Conservation (phyloP, 441 rosid species). For the Erodium trifolium region DNA sequence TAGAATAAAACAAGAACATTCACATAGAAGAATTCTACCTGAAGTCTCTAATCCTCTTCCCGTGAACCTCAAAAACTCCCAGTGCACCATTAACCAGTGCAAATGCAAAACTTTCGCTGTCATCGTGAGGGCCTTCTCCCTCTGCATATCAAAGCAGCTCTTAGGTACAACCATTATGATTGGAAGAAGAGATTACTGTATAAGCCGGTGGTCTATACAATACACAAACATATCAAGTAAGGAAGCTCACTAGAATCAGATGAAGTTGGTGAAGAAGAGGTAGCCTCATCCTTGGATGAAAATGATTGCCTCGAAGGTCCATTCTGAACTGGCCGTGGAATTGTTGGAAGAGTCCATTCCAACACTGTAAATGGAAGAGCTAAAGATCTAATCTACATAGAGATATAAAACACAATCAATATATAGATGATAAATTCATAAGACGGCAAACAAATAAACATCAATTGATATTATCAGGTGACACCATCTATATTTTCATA, state of each 20-base stretch:
- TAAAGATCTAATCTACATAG: conserved; percentile 97
- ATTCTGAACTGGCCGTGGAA: conserved; percentile 67
- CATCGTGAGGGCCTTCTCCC: conserved; percentile 61
- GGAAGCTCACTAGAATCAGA: conserved; percentile 68
- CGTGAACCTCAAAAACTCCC: conserved; percentile 98
- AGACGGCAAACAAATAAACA: not conserved
- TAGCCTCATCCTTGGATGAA: conserved; percentile 31
- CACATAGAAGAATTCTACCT: conserved; percentile 37
- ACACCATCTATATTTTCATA: not conserved
- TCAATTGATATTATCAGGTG: not conserved
- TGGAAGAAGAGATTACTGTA: conserved; percentile 14
- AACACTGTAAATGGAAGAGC: conserved; percentile 98
- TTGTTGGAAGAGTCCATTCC: conserved; percentile 99
- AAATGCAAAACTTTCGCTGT: conserved; percentile 89
- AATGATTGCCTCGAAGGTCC: conserved; percentile 46
- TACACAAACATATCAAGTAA: conserved; percentile 17
- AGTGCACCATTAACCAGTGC: conserved; percentile 95
- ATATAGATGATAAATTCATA: conserved; percentile 21
- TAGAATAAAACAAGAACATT: conserved; percentile 1
- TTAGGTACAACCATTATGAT: conserved; percentile 19
- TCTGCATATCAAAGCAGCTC: conserved; percentile 34
- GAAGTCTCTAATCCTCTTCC: conserved; percentile 90
- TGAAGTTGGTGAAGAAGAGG: conserved; percentile 37
- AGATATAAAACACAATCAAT: conserved; percentile 38
- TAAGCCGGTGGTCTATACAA: conserved; percentile 15